phyloP scores from a whole-genome alignment of 441 rosid genomes.

The Aquilaria agallochum region DNA sequence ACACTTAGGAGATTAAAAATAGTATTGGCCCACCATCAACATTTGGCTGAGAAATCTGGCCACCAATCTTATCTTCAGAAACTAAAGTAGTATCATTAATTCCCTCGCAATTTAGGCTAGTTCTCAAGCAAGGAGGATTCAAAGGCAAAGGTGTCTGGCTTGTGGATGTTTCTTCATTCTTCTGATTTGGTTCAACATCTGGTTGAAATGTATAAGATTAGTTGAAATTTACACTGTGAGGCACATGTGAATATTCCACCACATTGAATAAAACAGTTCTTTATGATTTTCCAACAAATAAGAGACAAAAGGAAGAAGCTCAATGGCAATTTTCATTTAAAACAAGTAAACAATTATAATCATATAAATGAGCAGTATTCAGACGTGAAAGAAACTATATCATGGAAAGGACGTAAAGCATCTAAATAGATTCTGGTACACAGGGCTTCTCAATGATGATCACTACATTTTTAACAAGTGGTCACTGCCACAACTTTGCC shows the following conservation, averaged over 20 bases:
- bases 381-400: no score
- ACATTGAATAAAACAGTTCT: no score
- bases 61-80: slow-evolving; percentile 23
- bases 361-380: no score
- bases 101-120: slow-evolving; percentile 17
- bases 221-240: no score
- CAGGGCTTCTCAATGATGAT: no score
- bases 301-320: not conserved
- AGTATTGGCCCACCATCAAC: slow-evolving; percentile 23
- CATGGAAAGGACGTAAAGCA: no score
- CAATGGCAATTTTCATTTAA: not conserved
- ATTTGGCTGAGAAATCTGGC: slow-evolving; percentile 17
- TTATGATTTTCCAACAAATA: not conserved
- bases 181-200: slow-evolving; percentile 22
- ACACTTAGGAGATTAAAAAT: not conserved
- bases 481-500: no score
- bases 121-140: slow-evolving; percentile 13
- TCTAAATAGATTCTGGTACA: no score
- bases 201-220: not conserved
- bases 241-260: no score
- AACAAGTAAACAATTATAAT: no score
- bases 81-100: slow-evolving; percentile 18
- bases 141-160: slow-evolving; percentile 22
- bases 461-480: no score
- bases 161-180: slow-evolving; percentile 8